Evolutionary conservation across 768 basidiomycete species (phyloP), one percentile per base, ranked within the genome.

Genomic region (Pisolithus microcarpus): DNA sequence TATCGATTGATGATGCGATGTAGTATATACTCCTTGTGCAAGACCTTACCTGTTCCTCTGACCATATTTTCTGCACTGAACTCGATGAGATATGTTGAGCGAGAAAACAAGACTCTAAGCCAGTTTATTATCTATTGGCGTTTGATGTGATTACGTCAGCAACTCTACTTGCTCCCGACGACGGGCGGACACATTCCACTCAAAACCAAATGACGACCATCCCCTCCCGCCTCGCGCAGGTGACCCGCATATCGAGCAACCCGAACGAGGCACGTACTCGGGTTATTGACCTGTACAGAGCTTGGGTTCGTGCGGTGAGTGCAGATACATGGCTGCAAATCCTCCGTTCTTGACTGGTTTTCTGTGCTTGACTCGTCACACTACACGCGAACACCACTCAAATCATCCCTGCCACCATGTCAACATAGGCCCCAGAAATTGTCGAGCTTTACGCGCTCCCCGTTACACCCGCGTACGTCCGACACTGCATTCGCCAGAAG

Each of bases 221-320:
- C 66, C 94, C 95, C 16, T 69, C 92, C 38, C 84, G 95, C 38
- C 80, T 99, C 8, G 89, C 95, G 16, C 82, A 80, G 55, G 63
- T 80, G 5, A 78, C 87, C 4, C 73, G 76, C 36, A 68, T 76
- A n/a, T 90, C 89, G 0, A 62, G 70, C 19, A 74, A 60, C 53
- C 62, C 74, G 6, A 68, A 71, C n/a, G 81, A 87, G 44, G 83
- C 89, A 6, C 80, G 85, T 28, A 70, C 70, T 19, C 78, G 89
- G 31, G 82, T 80, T 9, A 70, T 92, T 18, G 75, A 85, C 43
- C 77, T 96, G 11, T 99, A 98, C 74, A 76, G 94, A 52, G 85
- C 83, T 66, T 99, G 95, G 95, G 87, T 93, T 65, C 85, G 96
- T 55, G 78, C 84, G 43, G 95, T 96, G 62, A 59, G 90, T 80